Conservation (phyloP, 352 stramenopile genomes). For the Phytophthora palmivora region DNA sequence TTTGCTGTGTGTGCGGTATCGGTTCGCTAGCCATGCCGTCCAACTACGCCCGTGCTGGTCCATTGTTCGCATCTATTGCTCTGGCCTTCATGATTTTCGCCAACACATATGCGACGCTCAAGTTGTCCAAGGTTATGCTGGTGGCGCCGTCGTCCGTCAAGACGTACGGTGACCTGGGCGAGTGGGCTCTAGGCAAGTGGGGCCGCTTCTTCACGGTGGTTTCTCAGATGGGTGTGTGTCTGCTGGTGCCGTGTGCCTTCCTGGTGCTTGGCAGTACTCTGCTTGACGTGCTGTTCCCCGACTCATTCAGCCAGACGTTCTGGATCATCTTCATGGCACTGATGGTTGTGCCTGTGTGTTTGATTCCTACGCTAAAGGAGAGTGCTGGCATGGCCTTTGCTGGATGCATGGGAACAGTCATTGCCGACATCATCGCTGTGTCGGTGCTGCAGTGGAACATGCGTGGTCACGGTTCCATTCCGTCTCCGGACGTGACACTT, state of each 20-base stretch:
- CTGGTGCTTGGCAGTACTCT: constrained; percentile 57
- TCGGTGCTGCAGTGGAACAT: constrained; percentile 54
- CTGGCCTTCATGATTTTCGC: constrained; percentile 62
- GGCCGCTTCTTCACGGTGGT: constrained; percentile 52
- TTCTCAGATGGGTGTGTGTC: constrained; percentile 52
- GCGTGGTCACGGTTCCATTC: constrained; percentile 47
- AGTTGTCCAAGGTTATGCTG: constrained; percentile 54
- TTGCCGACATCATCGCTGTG: constrained; percentile 54
- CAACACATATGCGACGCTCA: constrained; percentile 64
- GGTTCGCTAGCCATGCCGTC: constrained; percentile 63
- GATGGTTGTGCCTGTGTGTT: constrained; percentile 46
- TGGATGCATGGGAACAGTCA: constrained; percentile 51
- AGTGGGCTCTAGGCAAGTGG: constrained; percentile 42
- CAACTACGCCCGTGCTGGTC: constrained; percentile 63
- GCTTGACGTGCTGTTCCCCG: constrained; percentile 55
- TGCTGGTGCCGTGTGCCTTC: constrained; percentile 52
- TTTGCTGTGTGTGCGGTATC: constrained; percentile 52
- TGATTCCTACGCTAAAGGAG: constrained; percentile 63
- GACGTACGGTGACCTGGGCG: constrained; percentile 55
- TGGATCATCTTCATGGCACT: constrained; percentile 68
- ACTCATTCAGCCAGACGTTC: constrained; percentile 41
- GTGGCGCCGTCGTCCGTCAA: constrained; percentile 52
- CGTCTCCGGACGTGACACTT: constrained; percentile 43
- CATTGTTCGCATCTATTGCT: constrained; percentile 45
- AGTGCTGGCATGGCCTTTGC: constrained; percentile 52